Evolutionary conservation across 78 protist genomes (phyloP).

Genomic region (Anaeramoeba flamelloides): DNA sequence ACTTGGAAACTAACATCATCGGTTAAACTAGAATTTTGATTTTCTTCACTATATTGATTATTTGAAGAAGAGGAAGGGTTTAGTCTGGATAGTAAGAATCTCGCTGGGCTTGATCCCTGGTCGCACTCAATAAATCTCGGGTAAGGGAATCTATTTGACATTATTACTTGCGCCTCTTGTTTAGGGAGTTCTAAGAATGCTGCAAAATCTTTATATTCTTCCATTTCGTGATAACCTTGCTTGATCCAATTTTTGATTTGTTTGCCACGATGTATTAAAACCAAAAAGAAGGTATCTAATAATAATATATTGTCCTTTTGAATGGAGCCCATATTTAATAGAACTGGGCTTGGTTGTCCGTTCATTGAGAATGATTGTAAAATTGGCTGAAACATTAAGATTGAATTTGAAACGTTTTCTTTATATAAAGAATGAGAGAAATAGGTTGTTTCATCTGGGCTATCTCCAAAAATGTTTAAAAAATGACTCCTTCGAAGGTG

Average conservation of each 20-base stretch:
- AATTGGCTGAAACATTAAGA: constrained; percentile 93
- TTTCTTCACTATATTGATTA: too few relatives aligned
- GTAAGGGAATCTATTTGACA: neutral
- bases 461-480: constrained; percentile 70
- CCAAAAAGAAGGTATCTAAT: constrained; percentile 87
- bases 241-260: constrained; percentile 72
- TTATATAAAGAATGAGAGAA: constrained; percentile 25
- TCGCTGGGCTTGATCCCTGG: neutral
- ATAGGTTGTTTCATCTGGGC: constrained; percentile 90
- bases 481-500: constrained; percentile 76
- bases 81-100: neutral
- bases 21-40: too few relatives aligned
- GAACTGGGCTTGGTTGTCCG: neutral
- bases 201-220: neutral
- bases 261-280: constrained; percentile 81
- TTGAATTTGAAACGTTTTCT: constrained; percentile 45
- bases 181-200: neutral
- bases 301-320: constrained; percentile 56
- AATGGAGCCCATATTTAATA: neutral
- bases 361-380: constrained; percentile 50
- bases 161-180: neutral
- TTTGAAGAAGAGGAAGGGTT: too few relatives aligned
- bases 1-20: too few relatives aligned
- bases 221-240: constrained; percentile 5
- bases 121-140: neutral